Conservation (phyloP, 306 rosid species). For the Sesbania bispinosa region DNA sequence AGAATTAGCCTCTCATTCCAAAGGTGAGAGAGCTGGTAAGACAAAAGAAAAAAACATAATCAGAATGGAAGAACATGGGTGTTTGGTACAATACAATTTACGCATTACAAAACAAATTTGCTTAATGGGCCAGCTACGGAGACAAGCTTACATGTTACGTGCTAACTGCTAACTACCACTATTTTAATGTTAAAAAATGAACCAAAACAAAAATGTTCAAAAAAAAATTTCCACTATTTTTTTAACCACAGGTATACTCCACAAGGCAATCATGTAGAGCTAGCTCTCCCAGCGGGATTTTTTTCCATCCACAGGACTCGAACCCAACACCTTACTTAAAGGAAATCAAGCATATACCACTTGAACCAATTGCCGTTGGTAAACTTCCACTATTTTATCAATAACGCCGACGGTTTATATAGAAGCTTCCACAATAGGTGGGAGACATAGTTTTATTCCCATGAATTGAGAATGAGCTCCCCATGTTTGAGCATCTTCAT, state of each 20-base stretch:
- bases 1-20: not conserved
- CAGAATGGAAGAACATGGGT: not conserved
- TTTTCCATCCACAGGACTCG: no score
- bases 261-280: no score
- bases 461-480: no score
- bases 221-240: no score
- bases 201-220: no score
- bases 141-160: slow-evolving; percentile 16
- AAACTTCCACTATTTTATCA: not conserved
- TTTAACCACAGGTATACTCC: no score
- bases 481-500: slow-evolving; percentile 1
- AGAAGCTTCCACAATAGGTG: not conserved
- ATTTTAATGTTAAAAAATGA: no score
- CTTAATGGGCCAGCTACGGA: slow-evolving; percentile 12
- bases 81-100: not conserved
- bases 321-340: no score
- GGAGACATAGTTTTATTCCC: not conserved
- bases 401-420: not conserved
- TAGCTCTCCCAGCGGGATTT: no score
- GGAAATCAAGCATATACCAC: no score
- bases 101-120: not conserved
- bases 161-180: slow-evolving; percentile 9
- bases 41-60: not conserved
- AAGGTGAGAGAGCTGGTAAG: not conserved
- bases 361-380: no score